These are phyloP conservation scores for Venturia asperata DNA, from an alignment of 2,329 filamentous ascomycete genomes.

Conservation along the genomic window DNA sequence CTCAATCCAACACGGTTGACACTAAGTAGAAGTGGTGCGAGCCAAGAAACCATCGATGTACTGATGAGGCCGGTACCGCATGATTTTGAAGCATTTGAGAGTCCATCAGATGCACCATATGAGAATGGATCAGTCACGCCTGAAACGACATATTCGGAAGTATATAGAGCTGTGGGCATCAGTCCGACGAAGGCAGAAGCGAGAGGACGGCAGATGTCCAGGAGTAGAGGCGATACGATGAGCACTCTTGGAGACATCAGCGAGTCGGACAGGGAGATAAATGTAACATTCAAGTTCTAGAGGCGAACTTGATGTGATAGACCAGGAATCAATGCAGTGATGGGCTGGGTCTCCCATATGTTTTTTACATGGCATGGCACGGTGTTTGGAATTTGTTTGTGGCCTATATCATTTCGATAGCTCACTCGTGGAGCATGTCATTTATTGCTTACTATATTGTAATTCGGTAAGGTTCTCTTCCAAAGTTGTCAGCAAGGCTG, in stretches of 20 bases:
- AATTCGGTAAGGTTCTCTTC: neutral
- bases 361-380: neutral
- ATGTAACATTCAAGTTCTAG: neutral
- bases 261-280: neutral
- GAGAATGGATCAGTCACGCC: neutral
- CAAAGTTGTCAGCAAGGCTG: no score
- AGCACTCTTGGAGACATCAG: neutral
- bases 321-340: neutral
- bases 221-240: neutral
- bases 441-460: neutral
- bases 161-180: constrained; percentile 14
- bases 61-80: constrained; percentile 11
- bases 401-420: neutral
- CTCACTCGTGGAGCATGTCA: neutral
- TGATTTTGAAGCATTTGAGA: constrained; percentile 2
- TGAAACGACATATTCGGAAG: constrained; percentile 16
- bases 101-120: neutral
- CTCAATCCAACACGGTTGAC: constrained; percentile 5
- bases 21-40: constrained; percentile 7
- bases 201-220: neutral
- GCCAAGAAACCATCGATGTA: constrained; percentile 15
- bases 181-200: constrained; percentile 15
- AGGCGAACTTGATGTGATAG: neutral
- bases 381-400: neutral
- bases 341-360: neutral